Evolutionary conservation across 257 asterid genomes (phyloP).

Genomic region (Solanum sitiens): DNA sequence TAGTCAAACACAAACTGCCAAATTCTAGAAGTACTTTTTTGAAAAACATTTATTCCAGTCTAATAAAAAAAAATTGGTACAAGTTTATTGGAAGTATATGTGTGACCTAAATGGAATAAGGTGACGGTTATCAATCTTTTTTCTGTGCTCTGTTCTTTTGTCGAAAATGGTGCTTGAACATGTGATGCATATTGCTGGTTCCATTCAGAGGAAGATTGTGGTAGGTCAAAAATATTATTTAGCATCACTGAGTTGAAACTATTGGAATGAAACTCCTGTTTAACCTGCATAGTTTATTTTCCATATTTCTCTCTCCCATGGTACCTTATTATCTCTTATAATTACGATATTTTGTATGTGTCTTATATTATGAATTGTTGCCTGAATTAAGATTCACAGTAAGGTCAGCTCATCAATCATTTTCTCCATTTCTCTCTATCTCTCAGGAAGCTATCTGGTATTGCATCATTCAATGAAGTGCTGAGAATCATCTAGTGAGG

Average conservation of each 20-base stretch:
- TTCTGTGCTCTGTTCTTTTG: not conserved
- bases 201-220: not conserved
- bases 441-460: not conserved
- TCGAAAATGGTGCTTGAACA: not conserved
- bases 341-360: no score
- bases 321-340: not conserved
- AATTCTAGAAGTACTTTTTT: not conserved
- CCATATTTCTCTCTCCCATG: not conserved
- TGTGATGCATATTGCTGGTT: not conserved
- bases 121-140: not conserved
- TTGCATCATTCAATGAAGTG: not conserved
- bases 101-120: not conserved
- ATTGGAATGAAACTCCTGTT: not conserved
- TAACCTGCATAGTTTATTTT: not conserved
- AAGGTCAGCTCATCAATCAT: not conserved
- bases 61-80: not conserved
- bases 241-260: not conserved
- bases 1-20: not conserved
- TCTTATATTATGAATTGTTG: not conserved
- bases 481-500: conserved; percentile 2
- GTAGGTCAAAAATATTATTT: not conserved
- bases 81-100: not conserved
- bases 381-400: not conserved
- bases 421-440: not conserved
- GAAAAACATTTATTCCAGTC: not conserved